Conservation (phyloP, 441 rosid species). For the Bocquillonia castaneifolia region DNA sequence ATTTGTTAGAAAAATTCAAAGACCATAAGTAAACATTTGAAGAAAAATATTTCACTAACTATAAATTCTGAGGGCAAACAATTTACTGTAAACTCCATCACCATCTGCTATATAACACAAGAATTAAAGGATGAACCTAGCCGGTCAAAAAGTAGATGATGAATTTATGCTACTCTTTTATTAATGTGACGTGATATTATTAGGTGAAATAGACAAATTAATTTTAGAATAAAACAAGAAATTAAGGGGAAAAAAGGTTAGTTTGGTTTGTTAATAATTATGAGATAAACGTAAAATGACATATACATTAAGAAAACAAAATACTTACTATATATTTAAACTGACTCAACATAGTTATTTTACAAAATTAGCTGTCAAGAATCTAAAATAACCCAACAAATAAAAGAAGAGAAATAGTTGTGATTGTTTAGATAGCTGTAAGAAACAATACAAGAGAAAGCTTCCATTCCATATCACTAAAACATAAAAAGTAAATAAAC, state of each 20-base stretch:
- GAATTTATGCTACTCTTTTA: no score
- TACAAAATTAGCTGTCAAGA: conserved; percentile 14
- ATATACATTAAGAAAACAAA: neutral
- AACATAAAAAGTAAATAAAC: no score
- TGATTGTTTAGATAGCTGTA: neutral
- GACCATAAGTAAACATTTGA: no score
- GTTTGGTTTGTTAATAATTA: conserved; percentile 9
- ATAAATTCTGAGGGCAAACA: no score
- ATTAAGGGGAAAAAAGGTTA: neutral
- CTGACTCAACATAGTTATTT: neutral
- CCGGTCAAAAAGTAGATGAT: no score
- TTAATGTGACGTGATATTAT: neutral
- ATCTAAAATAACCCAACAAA: conserved; percentile 2
- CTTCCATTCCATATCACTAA: neutral
- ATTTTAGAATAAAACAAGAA: conserved; percentile 1
- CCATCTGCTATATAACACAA: no score
- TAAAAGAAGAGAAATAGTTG: neutral
- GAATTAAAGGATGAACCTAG: no score
- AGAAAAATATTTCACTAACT: no score
- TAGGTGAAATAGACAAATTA: conserved; percentile 1
- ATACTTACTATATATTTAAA: no score
- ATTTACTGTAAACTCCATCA: no score
- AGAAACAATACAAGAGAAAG: neutral
- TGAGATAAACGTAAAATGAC: neutral
- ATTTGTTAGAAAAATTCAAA: no score